These are phyloP conservation scores for Rhynchospora pubera DNA, from an alignment of 176 grass and related monocot species.

Conservation along the genomic window DNA sequence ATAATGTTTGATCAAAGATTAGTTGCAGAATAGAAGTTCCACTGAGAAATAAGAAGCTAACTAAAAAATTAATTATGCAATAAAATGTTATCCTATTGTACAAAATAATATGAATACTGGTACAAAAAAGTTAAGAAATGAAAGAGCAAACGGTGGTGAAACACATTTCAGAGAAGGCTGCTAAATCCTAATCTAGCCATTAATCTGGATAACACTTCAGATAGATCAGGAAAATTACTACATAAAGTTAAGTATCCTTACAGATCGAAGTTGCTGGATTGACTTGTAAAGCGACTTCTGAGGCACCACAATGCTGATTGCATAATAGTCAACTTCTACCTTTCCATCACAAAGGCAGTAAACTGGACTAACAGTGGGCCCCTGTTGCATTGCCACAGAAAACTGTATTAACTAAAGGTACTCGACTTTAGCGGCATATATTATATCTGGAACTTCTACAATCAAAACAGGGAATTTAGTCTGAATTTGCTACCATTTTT, in stretches of 20 bases:
- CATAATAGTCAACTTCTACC: slow-evolving; percentile 69
- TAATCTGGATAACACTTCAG: background rate
- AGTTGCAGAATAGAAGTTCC: background rate
- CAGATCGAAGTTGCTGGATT: slow-evolving; percentile 85
- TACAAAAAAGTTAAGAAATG: background rate
- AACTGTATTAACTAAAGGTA: background rate
- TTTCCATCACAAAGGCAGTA: slow-evolving; percentile 48
- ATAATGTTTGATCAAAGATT: background rate
- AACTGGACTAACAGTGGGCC: slow-evolving; percentile 88
- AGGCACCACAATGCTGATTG: slow-evolving; percentile 76
- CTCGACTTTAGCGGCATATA: background rate
- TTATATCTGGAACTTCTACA: background rate
- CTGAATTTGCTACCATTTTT: background rate
- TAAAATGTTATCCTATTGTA: background rate
- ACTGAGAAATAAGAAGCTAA: background rate
- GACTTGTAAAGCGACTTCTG: slow-evolving; percentile 86
- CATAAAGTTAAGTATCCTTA: slow-evolving; percentile 31
- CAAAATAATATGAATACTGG: background rate
- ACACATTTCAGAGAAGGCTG: background rate
- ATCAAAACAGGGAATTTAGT: background rate
- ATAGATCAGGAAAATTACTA: background rate
- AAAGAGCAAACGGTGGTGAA: background rate
- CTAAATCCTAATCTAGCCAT: background rate
- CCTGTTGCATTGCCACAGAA: slow-evolving; percentile 51
- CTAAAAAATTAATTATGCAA: background rate